Percentiles rank a stretch among this genome's conserved stretches.
phyloP scores from a whole-genome alignment of 768 basidiomycete genomes.

The Lentinus brumalis region DNA sequence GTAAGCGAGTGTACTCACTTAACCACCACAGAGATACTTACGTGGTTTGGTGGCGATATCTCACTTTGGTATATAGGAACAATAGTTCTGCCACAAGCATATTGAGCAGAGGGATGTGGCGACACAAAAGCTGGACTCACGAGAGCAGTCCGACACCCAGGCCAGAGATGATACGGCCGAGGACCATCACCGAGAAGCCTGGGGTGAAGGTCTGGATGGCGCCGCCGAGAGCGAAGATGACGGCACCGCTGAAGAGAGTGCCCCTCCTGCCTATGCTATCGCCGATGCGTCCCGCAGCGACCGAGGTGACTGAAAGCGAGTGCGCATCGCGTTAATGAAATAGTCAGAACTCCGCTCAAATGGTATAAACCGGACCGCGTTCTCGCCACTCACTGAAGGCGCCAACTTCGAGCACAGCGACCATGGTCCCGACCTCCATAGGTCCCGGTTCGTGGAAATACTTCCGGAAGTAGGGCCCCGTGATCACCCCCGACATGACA shows the following conservation, averaged over 20 bases:
- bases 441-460: constrained; percentile 81
- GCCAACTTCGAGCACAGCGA: constrained; percentile 91
- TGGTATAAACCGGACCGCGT: neutral
- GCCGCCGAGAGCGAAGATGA: constrained; percentile 86
- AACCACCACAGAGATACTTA: constrained; percentile 29
- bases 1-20: neutral
- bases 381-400: constrained; percentile 69
- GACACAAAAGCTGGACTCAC: constrained; percentile 45
- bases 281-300: constrained; percentile 86
- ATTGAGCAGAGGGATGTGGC: neutral
- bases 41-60: constrained; percentile 91
- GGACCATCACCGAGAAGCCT: constrained; percentile 79
- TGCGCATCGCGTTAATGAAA: neutral
- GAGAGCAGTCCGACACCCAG: constrained; percentile 90
- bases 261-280: constrained; percentile 85
- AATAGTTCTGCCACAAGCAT: constrained; percentile 64
- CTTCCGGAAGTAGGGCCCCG: constrained; percentile 76
- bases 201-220: constrained; percentile 81
- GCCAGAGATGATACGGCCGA: constrained; percentile 82
- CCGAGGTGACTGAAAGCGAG: constrained; percentile 67
- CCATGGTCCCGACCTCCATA: constrained; percentile 87
- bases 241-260: constrained; percentile 80
- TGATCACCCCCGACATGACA: constrained; percentile 92
- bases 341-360: constrained; percentile 13
- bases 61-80: constrained; percentile 96